A percentile compares a stretch with the other conserved stretches of the same genome.
Evolutionary conservation across 192 early-diverging fungal genomes (phyloP).

Genomic region (Backusella sp.): DNA sequence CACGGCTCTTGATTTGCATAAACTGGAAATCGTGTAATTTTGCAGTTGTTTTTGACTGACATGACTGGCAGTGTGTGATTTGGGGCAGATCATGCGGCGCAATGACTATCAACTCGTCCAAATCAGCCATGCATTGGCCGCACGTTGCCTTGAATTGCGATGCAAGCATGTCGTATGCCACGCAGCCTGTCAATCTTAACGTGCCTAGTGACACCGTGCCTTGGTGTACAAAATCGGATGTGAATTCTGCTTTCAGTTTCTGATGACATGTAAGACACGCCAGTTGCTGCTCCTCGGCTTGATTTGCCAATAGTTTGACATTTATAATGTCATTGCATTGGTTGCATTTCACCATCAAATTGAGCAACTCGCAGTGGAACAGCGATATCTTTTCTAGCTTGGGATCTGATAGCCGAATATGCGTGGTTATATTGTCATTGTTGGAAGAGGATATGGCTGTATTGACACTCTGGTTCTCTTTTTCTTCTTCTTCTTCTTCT

Average conservation of each 20-base stretch:
- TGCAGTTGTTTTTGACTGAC: slow-evolving; percentile 46
- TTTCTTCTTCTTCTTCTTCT: background rate
- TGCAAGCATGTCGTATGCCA: slow-evolving; percentile 70
- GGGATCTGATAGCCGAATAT: slow-evolving; percentile 64
- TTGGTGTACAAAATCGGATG: slow-evolving; percentile 46
- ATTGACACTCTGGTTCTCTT: background rate
- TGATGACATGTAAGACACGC: slow-evolving; percentile 25
- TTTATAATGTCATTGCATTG: slow-evolving; percentile 73
- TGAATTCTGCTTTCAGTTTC: slow-evolving; percentile 22
- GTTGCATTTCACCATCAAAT: slow-evolving; percentile 64
- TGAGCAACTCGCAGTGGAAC: slow-evolving; percentile 61
- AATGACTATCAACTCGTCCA: slow-evolving; percentile 42
- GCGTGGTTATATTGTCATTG: slow-evolving; percentile 10
- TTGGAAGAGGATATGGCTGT: too few relatives aligned
- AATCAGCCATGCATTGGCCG: slow-evolving; percentile 55
- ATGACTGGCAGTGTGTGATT: slow-evolving; percentile 39
- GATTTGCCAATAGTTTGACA: background rate
- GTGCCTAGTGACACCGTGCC: slow-evolving; percentile 60
- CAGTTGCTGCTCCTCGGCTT: background rate
- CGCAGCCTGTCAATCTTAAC: slow-evolving; percentile 69
- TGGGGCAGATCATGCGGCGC: slow-evolving; percentile 41
- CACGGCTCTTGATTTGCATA: slow-evolving; percentile 28
- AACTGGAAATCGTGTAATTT: slow-evolving; percentile 55
- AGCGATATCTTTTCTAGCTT: slow-evolving; percentile 64
- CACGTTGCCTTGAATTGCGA: slow-evolving; percentile 71